Evolutionary conservation across 768 basidiomycete genomes (phyloP).

Genomic region (Leccinum variicolor): DNA sequence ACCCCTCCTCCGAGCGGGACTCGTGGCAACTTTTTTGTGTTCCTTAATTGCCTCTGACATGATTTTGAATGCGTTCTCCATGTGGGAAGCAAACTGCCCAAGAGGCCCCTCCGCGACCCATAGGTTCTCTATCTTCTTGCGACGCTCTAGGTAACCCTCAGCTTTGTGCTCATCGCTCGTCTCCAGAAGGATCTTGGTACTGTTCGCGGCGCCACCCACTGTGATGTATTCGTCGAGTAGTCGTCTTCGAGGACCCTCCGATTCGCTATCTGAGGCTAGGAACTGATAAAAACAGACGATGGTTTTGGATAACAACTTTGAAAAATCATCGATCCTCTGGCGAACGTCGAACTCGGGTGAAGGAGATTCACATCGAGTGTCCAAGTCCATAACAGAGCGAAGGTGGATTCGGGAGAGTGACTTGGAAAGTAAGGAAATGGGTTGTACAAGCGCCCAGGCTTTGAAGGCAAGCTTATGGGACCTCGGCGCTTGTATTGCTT

Average conservation of each 20-base stretch:
- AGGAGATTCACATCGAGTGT: background rate
- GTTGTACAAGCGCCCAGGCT: background rate
- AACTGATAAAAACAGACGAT: conserved; percentile 28
- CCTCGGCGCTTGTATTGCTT: conserved; percentile 4
- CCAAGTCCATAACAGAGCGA: conserved; percentile 12
- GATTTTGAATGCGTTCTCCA: conserved; percentile 14
- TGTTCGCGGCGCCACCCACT: conserved; percentile 25
- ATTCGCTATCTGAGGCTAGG: conserved; percentile 23
- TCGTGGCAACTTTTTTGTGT: conserved; percentile 13
- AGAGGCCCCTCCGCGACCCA: conserved; percentile 18
- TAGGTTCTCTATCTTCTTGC: conserved; percentile 17
- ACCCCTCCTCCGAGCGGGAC: conserved; percentile 9
- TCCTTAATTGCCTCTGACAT: conserved; percentile 23
- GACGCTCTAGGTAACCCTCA: conserved; percentile 20
- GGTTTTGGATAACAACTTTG: conserved; percentile 16
- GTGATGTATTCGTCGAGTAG: conserved; percentile 28
- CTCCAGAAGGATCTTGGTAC: conserved; percentile 24
- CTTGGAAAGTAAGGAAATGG: background rate
- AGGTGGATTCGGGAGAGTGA: background rate
- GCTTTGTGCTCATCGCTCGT: conserved; percentile 20
- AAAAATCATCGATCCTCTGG: conserved; percentile 23
- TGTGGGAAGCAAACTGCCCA: conserved; percentile 18
- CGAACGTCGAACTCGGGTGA: conserved; percentile 16
- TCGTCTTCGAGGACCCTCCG: conserved; percentile 18
- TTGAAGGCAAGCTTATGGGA: conserved; percentile 8